Conservation (phyloP, 2,329 filamentous ascomycete genomes). For the Calonectria pauciramosa region DNA sequence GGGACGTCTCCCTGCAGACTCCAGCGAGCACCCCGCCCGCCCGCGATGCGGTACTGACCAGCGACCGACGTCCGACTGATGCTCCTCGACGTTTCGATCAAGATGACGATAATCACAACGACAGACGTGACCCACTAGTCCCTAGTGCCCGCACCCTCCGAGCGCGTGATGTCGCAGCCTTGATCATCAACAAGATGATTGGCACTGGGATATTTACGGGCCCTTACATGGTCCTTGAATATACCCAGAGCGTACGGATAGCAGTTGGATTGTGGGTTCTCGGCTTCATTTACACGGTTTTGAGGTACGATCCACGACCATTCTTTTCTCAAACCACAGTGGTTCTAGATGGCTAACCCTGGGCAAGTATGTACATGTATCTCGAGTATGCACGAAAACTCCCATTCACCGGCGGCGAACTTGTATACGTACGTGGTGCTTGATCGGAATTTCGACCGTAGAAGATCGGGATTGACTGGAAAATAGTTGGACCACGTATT, state of each 20-base stretch:
- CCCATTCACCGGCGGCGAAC: not conserved
- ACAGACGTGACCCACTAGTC: too few species aligned
- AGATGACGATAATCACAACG: too few species aligned
- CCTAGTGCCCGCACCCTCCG: not conserved
- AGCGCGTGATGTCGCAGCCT: not conserved
- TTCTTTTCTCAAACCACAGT: not conserved
- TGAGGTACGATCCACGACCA: not conserved
- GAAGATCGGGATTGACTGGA: not conserved
- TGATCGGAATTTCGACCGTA: too few species aligned
- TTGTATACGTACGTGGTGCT: not conserved
- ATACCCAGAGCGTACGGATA: not conserved
- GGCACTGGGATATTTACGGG: not conserved
- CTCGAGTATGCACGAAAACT: not conserved
- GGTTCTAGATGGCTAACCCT: not conserved
- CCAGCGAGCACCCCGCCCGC: too few species aligned
- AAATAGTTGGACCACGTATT: not conserved
- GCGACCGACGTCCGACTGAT: too few species aligned
- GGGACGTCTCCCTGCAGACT: too few species aligned
- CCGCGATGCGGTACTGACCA: too few species aligned
- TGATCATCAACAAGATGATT: constrained; percentile 12
- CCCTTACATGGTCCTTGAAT: not conserved
- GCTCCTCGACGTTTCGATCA: too few species aligned
- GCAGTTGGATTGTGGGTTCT: not conserved
- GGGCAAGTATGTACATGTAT: not conserved
- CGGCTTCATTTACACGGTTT: not conserved